Evolutionary conservation across 495 filamentous ascomycete genomes (phyloP).

Genomic region (Trichoderma parareesei): DNA sequence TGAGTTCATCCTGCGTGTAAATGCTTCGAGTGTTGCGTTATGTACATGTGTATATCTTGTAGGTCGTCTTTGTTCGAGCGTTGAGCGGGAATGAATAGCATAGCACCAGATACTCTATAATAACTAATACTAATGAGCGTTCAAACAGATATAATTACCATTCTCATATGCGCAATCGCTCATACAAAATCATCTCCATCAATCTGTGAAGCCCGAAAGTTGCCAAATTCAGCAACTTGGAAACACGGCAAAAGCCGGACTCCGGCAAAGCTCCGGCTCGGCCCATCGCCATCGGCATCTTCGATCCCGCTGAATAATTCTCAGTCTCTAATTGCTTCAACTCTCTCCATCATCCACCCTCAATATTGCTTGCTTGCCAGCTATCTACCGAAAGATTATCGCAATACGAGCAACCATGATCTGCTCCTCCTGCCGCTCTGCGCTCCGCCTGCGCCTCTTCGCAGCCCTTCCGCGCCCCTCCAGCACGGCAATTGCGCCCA

Average conservation of each 20-base stretch:
- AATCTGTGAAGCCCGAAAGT: not conserved
- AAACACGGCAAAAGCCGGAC: not conserved
- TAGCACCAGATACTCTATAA: not conserved
- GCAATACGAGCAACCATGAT: not conserved
- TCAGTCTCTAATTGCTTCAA: not conserved
- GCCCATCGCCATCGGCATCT: not conserved
- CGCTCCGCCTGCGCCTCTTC: not conserved
- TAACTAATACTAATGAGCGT: not conserved
- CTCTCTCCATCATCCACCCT: not conserved
- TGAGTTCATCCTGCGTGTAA: too few relatives aligned
- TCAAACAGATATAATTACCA: not conserved
- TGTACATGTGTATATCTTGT: too few relatives aligned
- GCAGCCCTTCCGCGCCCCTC: not conserved
- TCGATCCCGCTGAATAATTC: conserved; percentile 8
- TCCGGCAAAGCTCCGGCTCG: conserved; percentile 7
- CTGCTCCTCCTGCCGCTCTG: conserved; percentile 4
- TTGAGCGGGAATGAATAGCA: not conserved
- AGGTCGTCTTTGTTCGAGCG: too few relatives aligned
- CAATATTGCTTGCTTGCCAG: not conserved
- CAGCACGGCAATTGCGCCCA: not conserved
- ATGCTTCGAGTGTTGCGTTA: too few relatives aligned
- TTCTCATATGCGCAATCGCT: too few relatives aligned
- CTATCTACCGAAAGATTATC: not conserved
- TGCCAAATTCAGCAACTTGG: not conserved
- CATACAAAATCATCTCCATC: too few relatives aligned